Evolutionary conservation across 148 eudicot genomes (phyloP), one percentile per base, ranked within the genome.

Genomic region (Rhododendron griersonianum): DNA sequence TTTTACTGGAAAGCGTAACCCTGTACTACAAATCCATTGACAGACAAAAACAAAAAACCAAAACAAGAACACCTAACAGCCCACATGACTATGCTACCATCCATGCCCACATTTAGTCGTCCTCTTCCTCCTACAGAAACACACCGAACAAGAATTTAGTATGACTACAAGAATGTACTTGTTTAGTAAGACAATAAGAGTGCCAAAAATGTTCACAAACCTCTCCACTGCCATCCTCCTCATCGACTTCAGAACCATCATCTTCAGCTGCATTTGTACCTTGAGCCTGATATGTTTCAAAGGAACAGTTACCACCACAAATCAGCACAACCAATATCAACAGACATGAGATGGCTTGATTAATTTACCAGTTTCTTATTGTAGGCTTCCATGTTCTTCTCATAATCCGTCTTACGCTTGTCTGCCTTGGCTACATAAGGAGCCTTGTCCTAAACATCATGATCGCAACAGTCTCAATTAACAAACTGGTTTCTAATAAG

Each of bases 221-320:
- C 87, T 87, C 92, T 28, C 86, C 89, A 85, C 92, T 88, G 51
- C 86, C 89, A 11, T 90, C 90, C 11, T 89, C 92, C 21, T 89
- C 92, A 15, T 87, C 91, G 4, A 90, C 92, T 81, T 90, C 92
- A 0, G 89, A 90, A 76, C 61, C 89, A 19, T 90, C 92, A 1
- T 90, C 91, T 23, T 89, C 90, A 75, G 85, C 90, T 1, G 79
- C 75, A 11, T 69, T 71, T 71, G 63, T 10, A 73, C 86, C 77
- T 86, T 84, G 8, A 71, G 84, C 86, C 86, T 83, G 59, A 47
- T n/a, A n/a, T 30, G 76, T 71, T 71, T 84, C n/a, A 57, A 51
- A 39, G 30, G 7, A n/a, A 80, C 35, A 80, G 33, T 51, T 30
- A 79, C 65, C 5, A 80, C 3, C 37, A 71, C 13, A 1, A 51